Evolutionary conservation across 495 filamentous ascomycete species (phyloP), one percentile per base, ranked within the genome.

Genomic region (Penicillium egyptiacum): DNA sequence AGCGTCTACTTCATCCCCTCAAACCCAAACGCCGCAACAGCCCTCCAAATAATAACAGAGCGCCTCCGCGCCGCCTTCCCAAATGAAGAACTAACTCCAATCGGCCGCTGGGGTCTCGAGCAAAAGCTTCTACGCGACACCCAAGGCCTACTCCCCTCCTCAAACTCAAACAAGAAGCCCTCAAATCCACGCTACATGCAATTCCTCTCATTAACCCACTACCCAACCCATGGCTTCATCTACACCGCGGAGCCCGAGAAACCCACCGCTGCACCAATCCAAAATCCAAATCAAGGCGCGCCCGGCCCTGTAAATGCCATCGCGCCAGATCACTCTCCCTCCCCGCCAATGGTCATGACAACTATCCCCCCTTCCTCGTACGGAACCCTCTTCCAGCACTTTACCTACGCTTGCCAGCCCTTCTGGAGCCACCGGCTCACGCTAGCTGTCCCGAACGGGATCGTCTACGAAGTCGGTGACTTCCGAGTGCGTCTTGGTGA

Each of bases 1-100:
- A 79, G 77, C 7, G 71, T 79, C 59, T 77, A 73, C 65, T 78
- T 78, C 64, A 74, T 78, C 51, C 77, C 75, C 35, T 74, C 77
- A 12, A 72, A 71, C 44, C 73, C 75, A 41, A 77, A 75, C 55
- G 60, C 73, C 42, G 60, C 70, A 42, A 76, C 75, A 20, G 69
- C 65, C 30, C 59, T 76, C 17, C 49, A 58, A 31, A 60, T 66
- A 26, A 55, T 79, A 25, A 74, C 71, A 46, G 72, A 78, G 57
- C 75, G 71, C 43, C 69, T 80, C n/a, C 71, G 70, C 57, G 57
- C 72, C 14, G 56, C 68, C 40, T 69, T 75, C 43, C 57, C 70
- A 54, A 70, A 78, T 43, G 72, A 68, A 61, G 62, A 75, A 23
- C 65, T 71, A 41, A 65, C 66, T 14, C 69, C 70, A 53, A 43